These are phyloP conservation scores for Eucalyptus pumila DNA, from an alignment of 345 rosid species.

Conservation along the genomic window DNA sequence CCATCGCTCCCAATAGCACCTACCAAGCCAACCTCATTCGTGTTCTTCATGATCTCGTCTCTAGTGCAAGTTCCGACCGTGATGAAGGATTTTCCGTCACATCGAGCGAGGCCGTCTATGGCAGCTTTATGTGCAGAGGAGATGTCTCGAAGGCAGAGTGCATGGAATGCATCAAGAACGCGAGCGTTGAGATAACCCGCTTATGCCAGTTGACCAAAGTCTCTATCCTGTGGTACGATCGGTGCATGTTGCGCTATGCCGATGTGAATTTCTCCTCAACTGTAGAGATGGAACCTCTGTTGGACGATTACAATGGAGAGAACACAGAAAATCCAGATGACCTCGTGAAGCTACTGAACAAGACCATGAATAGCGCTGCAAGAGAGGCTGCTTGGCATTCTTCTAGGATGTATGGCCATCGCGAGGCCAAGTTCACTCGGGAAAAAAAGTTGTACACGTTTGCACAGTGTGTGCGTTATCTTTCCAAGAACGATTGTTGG, in stretches of 20 bases:
- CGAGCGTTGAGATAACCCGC: neutral
- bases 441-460: neutral
- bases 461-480: neutral
- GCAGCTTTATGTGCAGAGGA: slow-evolving; percentile 13
- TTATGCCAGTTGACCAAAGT: neutral
- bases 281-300: neutral
- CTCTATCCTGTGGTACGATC: slow-evolving; percentile 17
- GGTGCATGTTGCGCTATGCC: slow-evolving; percentile 16
- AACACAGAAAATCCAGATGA: neutral
- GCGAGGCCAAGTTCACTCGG: neutral
- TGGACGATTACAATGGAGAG: neutral
- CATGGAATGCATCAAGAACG: neutral
- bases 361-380: neutral
- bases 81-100: neutral
- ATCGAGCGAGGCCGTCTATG: neutral
- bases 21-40: neutral
- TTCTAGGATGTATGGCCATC: neutral
- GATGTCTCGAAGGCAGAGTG: neutral
- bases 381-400: neutral
- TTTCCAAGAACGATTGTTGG: neutral
- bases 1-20: neutral
- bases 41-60: neutral
- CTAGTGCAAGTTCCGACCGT: neutral
- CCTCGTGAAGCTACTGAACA: neutral
- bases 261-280: neutral